Percentiles rank a stretch among this genome's conserved stretches.
Conservation (phyloP, 2,329 filamentous ascomycete genomes). For the Ilyonectria mors-panacis region DNA sequence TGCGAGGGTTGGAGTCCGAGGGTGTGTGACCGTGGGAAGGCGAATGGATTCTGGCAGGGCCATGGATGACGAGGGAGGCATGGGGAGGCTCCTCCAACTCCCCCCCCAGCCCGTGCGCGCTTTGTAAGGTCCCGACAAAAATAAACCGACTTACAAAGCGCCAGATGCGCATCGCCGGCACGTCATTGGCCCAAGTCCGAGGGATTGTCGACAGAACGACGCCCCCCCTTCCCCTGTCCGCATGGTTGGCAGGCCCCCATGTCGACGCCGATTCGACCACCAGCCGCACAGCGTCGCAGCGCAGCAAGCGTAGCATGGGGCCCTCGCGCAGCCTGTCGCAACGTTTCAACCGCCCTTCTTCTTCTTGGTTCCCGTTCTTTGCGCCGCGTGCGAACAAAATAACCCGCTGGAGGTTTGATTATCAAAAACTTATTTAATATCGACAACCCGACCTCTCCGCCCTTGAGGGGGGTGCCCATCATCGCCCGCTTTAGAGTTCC, state of each 20-base stretch:
- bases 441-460: background rate
- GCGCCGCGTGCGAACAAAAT: no score
- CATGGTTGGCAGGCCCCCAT: background rate
- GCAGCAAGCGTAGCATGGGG: no score
- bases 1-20: background rate
- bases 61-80: background rate
- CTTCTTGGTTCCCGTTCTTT: no score
- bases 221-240: background rate
- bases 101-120: constrained; percentile 17
- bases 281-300: constrained; percentile 1
- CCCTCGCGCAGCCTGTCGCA: background rate
- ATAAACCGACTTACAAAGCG: constrained; percentile 31
- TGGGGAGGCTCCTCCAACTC: background rate
- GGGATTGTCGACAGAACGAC: constrained; percentile 1
- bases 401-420: no score
- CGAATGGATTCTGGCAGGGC: background rate
- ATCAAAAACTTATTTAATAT: no score
- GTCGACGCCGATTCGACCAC: constrained; percentile 11
- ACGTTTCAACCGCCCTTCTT: constrained; percentile 1
- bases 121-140: constrained; percentile 30
- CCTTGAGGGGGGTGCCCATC: background rate
- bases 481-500: constrained; percentile 12
- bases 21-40: background rate
- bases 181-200: constrained; percentile 13
- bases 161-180: constrained; percentile 26